Evolutionary conservation across 164 flowering plant genomes (phyloP).

Genomic region (Magnolia officinalis): DNA sequence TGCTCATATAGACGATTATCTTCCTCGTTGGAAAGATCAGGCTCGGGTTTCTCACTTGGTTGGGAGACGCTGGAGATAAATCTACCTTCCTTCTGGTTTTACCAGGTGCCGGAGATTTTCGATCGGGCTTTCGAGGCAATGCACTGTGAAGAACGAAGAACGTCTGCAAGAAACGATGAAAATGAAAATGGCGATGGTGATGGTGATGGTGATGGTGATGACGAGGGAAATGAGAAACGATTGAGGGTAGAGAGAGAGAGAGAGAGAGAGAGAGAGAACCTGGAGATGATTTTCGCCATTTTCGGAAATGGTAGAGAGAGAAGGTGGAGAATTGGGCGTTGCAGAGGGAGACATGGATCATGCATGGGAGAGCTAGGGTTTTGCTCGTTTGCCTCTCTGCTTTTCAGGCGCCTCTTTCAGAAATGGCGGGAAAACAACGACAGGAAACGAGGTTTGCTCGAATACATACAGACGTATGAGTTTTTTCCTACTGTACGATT

Average conservation of each 20-base stretch:
- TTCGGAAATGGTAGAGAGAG: not conserved
- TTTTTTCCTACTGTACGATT: not conserved
- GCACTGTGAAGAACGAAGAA: constrained; percentile 81
- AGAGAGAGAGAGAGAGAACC: not conserved
- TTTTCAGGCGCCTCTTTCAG: not conserved
- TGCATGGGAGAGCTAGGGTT: not conserved
- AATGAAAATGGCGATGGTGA: not conserved
- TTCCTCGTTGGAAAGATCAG: constrained; percentile 5
- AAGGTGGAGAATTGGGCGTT: not conserved
- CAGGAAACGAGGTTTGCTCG: no score
- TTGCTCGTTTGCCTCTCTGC: not conserved
- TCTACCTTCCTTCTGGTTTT: constrained; percentile 54
- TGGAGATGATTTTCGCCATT: constrained; percentile 33
- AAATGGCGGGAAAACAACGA: not conserved
- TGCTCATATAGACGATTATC: constrained; percentile 18
- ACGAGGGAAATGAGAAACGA: not conserved
- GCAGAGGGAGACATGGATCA: not conserved
- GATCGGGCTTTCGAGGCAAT: constrained; percentile 28
- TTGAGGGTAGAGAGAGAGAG: not conserved
- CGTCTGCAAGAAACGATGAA: constrained; percentile 35
- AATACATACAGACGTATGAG: not conserved
- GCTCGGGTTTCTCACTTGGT: constrained; percentile 15
- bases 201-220: not conserved
- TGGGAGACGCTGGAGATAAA: constrained; percentile 29
- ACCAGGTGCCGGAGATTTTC: constrained; percentile 17